phyloP scores from a whole-genome alignment of 2,329 filamentous ascomycete species.

The Aspergillus sp. region DNA sequence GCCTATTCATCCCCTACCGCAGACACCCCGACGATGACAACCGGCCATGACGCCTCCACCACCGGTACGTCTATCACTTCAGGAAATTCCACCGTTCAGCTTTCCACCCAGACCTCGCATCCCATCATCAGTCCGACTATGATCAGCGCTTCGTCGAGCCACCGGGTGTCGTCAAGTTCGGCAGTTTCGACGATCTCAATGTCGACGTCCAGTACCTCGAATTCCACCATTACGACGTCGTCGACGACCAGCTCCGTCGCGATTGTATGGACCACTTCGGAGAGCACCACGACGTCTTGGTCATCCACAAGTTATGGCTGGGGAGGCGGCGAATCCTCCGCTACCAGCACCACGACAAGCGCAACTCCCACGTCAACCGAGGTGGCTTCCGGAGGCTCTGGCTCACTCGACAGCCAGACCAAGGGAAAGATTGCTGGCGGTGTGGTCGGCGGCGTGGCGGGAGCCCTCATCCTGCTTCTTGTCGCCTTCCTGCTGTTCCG shows the following conservation, averaged over 20 bases:
- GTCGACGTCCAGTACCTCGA: neutral
- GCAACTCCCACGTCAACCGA: conserved; percentile 4
- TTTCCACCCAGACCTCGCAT: neutral
- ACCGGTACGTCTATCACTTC: neutral
- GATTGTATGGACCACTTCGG: conserved; percentile 4
- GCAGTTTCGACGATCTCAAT: neutral
- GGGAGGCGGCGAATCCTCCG: conserved; percentile 13
- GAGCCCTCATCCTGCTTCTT: conserved; percentile 50
- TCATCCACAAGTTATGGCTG: conserved; percentile 3
- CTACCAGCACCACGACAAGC: neutral
- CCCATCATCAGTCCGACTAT: conserved; percentile 2
- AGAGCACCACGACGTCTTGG: conserved; percentile 5
- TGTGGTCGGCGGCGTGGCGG: conserved; percentile 62
- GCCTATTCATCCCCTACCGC: conserved; percentile 10
- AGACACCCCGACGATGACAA: conserved; percentile 11
- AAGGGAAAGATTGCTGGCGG: conserved; percentile 60
- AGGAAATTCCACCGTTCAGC: neutral
- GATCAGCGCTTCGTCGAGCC: neutral
- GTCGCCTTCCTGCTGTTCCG: conserved; percentile 34
- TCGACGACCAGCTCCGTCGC: conserved; percentile 4
- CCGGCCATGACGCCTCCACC: neutral
- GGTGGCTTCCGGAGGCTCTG: conserved; percentile 13
- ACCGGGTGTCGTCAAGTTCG: neutral
- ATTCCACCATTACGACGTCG: neutral
- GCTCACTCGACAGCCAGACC: conserved; percentile 27